These are phyloP conservation scores for Phanerochaete carnosa DNA, from an alignment of 768 basidiomycete species.

Conservation along the genomic window DNA sequence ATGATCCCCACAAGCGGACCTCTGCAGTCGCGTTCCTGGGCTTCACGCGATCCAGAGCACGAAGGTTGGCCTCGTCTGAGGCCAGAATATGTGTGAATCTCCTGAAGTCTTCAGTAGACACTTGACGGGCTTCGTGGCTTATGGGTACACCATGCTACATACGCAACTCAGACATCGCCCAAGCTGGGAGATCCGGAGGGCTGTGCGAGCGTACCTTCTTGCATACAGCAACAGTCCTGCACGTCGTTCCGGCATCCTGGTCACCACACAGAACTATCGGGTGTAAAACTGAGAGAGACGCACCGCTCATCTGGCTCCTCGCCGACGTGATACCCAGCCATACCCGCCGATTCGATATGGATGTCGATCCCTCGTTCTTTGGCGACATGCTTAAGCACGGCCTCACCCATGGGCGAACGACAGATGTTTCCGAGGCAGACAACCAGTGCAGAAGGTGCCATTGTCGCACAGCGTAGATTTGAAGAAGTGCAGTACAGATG, in stretches of 20 bases:
- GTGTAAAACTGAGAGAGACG: slow-evolving; percentile 3
- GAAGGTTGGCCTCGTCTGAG: slow-evolving; percentile 75
- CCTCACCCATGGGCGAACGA: slow-evolving; percentile 91
- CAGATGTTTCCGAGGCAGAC: slow-evolving; percentile 87
- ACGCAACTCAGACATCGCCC: background rate
- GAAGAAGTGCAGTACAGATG: background rate
- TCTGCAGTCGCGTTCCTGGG: slow-evolving; percentile 52
- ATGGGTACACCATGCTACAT: slow-evolving; percentile 74
- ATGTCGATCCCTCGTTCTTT: slow-evolving; percentile 63
- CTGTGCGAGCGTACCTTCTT: slow-evolving; percentile 46
- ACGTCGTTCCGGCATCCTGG: background rate
- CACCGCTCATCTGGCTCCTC: slow-evolving; percentile 84
- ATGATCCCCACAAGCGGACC: slow-evolving; percentile 79
- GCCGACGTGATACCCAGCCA: slow-evolving; percentile 78
- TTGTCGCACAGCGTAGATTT: background rate
- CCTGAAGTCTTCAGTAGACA: slow-evolving; percentile 61
- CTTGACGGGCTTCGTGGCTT: slow-evolving; percentile 62
- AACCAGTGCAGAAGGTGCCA: slow-evolving; percentile 52
- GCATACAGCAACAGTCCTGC: slow-evolving; percentile 69
- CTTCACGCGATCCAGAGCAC: slow-evolving; percentile 50
- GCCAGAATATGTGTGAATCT: slow-evolving; percentile 84
- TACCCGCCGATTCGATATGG: slow-evolving; percentile 80
- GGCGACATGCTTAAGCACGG: slow-evolving; percentile 71
- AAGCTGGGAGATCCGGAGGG: background rate
- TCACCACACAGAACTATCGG: background rate